A percentile compares a stretch with the other conserved stretches of the same genome.
These are phyloP conservation scores for Mycena filopes DNA, from an alignment of 768 basidiomycete genomes.

Conservation along the genomic window DNA sequence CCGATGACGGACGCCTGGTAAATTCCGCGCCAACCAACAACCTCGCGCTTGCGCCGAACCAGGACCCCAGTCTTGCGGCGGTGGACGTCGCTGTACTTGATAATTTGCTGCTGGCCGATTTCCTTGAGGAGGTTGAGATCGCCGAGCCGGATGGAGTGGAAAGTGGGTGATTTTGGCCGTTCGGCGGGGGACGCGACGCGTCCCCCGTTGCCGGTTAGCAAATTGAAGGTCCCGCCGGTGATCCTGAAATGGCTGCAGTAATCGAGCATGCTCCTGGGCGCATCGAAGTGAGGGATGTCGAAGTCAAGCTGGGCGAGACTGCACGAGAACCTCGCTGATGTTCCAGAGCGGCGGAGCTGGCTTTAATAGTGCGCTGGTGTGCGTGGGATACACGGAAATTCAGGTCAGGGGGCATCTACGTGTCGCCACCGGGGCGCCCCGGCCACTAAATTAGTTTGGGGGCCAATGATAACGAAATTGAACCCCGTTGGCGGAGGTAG, in stretches of 20 bases:
- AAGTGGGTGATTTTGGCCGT: not conserved
- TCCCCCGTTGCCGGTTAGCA: not conserved
- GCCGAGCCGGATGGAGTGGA: slow-evolving; percentile 5
- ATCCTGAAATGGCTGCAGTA: slow-evolving; percentile 10
- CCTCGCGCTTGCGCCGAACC: not conserved
- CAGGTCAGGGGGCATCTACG: no score
- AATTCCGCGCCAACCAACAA: not conserved
- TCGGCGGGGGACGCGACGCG: no score
- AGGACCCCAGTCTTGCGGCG: not conserved
- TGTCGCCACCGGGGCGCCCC: no score
- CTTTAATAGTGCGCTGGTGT: no score
- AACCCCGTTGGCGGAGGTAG: no score
- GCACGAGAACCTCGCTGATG: no score
- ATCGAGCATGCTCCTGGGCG: not conserved
- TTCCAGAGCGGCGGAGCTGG: no score
- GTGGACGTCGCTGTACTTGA: not conserved
- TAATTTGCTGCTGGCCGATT: not conserved
- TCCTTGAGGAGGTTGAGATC: slow-evolving; percentile 12
- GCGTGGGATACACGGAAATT: no score
- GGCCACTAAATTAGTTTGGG: no score
- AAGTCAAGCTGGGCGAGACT: not conserved
- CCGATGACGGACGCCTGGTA: not conserved
- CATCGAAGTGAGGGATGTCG: not conserved
- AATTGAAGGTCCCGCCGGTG: not conserved
- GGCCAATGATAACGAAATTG: no score